phyloP scores from a whole-genome alignment of 1,284 basidiomycete genomes.

The Paramarasmius palmivorus region DNA sequence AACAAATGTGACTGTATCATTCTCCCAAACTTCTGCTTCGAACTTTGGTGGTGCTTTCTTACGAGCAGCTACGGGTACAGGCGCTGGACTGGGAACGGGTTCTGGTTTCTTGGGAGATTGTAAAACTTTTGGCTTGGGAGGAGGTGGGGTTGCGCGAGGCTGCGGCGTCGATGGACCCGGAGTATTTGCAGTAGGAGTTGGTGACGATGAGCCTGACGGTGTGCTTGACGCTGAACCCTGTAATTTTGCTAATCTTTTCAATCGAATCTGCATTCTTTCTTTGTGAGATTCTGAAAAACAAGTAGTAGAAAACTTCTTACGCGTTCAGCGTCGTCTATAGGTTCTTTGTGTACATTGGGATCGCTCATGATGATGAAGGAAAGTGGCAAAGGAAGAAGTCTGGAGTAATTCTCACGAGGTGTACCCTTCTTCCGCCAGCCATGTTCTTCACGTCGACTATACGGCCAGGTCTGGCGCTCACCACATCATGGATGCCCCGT shows the following conservation, averaged over 20 bases:
- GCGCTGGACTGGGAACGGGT: constrained; percentile 29
- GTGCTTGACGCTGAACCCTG: constrained; percentile 44
- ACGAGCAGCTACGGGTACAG: constrained; percentile 29
- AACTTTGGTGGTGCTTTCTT: constrained; percentile 54
- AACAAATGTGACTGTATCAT: constrained; percentile 64
- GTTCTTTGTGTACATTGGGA: constrained; percentile 32
- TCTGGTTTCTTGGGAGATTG: constrained; percentile 26
- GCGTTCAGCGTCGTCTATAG: constrained; percentile 76
- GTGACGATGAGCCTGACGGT: constrained; percentile 20
- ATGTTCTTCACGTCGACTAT: constrained; percentile 28
- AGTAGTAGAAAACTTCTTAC: constrained; percentile 36
- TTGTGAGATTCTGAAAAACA: constrained; percentile 3
- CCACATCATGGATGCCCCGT: constrained; percentile 22
- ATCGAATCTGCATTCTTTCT: constrained; percentile 64
- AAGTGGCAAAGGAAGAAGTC: neutral
- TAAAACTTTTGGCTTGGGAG: constrained; percentile 5
- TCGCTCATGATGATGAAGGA: constrained; percentile 42
- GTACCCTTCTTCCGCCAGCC: neutral
- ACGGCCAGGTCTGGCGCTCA: constrained; percentile 22
- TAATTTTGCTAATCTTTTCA: constrained; percentile 84
- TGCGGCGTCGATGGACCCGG: constrained; percentile 28
- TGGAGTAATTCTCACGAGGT: neutral
- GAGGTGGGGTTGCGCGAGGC: constrained; percentile 33
- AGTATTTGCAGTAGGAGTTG: constrained; percentile 5
- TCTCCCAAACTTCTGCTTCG: constrained; percentile 71